Evolutionary conservation across 495 filamentous ascomycete genomes (phyloP).

Genomic region (Pyronema omphalodes): DNA sequence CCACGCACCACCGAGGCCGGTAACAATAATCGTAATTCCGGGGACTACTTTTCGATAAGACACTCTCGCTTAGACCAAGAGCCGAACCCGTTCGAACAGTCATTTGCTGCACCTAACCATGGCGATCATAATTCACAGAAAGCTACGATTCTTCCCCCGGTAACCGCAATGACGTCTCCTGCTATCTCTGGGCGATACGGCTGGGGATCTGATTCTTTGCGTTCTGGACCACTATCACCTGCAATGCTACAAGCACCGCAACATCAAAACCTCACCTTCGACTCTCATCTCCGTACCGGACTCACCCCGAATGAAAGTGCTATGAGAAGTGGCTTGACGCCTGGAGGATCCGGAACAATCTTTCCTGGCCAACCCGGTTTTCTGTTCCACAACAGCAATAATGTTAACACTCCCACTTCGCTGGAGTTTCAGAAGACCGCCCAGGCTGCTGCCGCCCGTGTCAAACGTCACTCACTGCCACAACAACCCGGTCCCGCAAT

Average conservation of each 20-base stretch:
- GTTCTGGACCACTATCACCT: conserved; percentile 85
- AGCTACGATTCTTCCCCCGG: conserved; percentile 68
- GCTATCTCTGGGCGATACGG: conserved; percentile 52
- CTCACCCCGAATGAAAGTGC: conserved; percentile 98
- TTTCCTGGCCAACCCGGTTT: conserved; percentile 51
- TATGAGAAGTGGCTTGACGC: conserved; percentile 76
- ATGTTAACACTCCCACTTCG: conserved; percentile 50
- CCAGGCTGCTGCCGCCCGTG: conserved; percentile 41
- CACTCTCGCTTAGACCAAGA: conserved; percentile 33
- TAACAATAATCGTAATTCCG: too few species aligned
- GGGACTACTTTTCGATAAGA: conserved; percentile 18
- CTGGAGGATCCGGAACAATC: conserved; percentile 92
- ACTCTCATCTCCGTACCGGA: conserved; percentile 58
- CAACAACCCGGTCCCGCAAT: neutral
- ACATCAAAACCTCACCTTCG: conserved; percentile 44
- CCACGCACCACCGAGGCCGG: too few species aligned
- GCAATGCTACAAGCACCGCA: conserved; percentile 89
- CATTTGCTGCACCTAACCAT: conserved; percentile 43
- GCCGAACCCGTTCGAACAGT: conserved; percentile 92
- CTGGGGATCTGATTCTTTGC: conserved; percentile 68
- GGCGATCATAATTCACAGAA: conserved; percentile 56
- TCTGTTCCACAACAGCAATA: too few species aligned
- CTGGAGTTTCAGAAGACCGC: conserved; percentile 92
- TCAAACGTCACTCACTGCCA: conserved; percentile 15
- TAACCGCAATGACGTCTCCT: conserved; percentile 81